Base-by-base conservation (phyloP, 31 red algal genomes). In the Asparagopsis taxiformis region DNA sequence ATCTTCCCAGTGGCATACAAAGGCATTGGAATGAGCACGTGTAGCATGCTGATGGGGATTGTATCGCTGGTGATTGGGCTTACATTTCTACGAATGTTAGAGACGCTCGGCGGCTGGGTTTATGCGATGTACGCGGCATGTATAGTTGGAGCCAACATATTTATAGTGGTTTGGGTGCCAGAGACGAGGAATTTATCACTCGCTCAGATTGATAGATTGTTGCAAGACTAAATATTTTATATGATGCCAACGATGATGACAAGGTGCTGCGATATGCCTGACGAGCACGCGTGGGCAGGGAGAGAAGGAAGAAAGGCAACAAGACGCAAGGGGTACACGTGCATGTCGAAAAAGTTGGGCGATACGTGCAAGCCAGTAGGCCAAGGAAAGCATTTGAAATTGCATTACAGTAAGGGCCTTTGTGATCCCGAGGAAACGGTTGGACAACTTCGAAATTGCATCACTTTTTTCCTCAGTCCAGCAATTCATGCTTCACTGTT, bases 111-210 rank as follows among this genome's bases (percentile, higher is more conserved):
- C 15, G 84, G 84, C 13, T 57, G 51, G n/a, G 70, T 85, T 16
- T 88, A 72, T 30, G 7, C 53, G 2, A 21, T 62, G 29, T 78
- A 77, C 55, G 84, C 84, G 3, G 31, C 33, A 26, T 78, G 71
- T 29, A 58, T 88, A 10, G 72, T 58, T 3, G 53, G 33, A 20
- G 39, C 72, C 22, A 79, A 46, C 58, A 37, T 68, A 29, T 88
- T 88, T 63, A 59, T 88, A 16, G 50, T 20, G 10, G 17, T 22
- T 19, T 51, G 60, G 37, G 84, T 88, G 3, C 84, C 84, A 33
- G 84, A 88, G 56, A 88, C 84, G 24, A 51, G 73, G 11, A 88
- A 78, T 51, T 41, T 88, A 31, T 59, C 63, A 0, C 65, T 88
- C 1, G 24, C 37, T 13, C 72, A 88, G 51, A 75, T 88, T 66